Percentiles rank a stretch among this genome's conserved stretches.
Conservation (phyloP, 176 grass and related monocot species). For the Typha latifolia region DNA sequence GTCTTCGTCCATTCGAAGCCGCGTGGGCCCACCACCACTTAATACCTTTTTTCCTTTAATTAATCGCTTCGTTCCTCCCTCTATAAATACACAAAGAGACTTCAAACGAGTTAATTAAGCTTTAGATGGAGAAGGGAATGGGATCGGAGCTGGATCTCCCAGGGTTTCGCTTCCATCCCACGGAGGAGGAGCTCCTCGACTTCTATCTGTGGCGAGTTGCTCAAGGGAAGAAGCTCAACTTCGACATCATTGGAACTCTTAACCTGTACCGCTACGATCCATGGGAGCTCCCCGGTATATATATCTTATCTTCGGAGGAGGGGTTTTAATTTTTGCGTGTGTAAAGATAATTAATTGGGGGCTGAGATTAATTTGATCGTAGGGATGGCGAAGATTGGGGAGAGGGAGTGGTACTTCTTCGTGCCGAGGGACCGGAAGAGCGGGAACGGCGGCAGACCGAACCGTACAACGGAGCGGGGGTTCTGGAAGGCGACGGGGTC, state of each 20-base stretch:
- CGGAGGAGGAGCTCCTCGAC: conserved; percentile 78
- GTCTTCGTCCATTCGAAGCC: conserved; percentile 5
- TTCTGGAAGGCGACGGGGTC: conserved; percentile 97
- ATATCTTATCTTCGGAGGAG: too few species aligned
- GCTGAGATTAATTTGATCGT: neutral
- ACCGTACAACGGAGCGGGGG: conserved; percentile 67
- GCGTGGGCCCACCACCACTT: conserved; percentile 10
- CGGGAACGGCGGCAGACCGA: conserved; percentile 61
- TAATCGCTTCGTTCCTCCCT: too few species aligned
- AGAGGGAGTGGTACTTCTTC: conserved; percentile 98
- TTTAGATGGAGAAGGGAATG: conserved; percentile 3
- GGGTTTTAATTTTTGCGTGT: too few species aligned
- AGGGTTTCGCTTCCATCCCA: conserved; percentile 84
- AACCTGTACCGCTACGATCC: conserved; percentile 85
- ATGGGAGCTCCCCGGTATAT: conserved; percentile 73
- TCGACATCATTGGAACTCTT: conserved; percentile 73
- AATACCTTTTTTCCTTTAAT: too few species aligned
- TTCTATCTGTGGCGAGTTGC: conserved; percentile 60
- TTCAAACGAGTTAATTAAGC: neutral
- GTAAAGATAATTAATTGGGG: too few species aligned
- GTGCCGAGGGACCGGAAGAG: conserved; percentile 57
- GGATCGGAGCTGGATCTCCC: conserved; percentile 51
- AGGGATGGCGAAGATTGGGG: conserved; percentile 73
- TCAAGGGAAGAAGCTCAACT: conserved; percentile 52
- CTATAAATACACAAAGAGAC: too few species aligned